phyloP scores from a whole-genome alignment of 495 filamentous ascomycete genomes.

The Neurospora africana region DNA sequence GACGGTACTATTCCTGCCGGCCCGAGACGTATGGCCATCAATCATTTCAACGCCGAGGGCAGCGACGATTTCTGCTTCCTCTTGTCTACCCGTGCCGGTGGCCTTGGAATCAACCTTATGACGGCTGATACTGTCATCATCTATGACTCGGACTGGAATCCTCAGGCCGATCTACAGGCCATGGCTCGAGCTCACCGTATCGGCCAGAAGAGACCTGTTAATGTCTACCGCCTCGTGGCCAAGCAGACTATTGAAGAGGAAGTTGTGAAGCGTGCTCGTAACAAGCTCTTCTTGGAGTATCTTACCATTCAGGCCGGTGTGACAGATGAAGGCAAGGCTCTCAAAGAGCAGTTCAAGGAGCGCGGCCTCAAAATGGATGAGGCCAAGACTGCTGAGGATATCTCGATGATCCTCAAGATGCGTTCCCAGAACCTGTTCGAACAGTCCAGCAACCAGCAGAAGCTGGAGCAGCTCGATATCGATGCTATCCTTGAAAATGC shows the following conservation, averaged over 20 bases:
- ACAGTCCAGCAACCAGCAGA: slow-evolving; percentile 88
- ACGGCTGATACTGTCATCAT: slow-evolving; percentile 96
- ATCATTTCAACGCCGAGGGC: slow-evolving; percentile 91
- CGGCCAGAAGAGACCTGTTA: slow-evolving; percentile 90
- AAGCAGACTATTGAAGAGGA: slow-evolving; percentile 99
- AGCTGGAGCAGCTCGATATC: slow-evolving; percentile 96
- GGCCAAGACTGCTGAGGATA: slow-evolving; percentile 79
- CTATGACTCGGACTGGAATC: slow-evolving; percentile 99
- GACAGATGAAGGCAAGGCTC: slow-evolving; percentile 79
- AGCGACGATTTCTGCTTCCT: slow-evolving; percentile 96
- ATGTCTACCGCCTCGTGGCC: slow-evolving; percentile 86
- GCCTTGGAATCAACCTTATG: slow-evolving; percentile 97
- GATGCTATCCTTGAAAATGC: slow-evolving; percentile 93
- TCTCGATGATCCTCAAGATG: slow-evolving; percentile 84
- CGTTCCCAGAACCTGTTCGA: slow-evolving; percentile 96
- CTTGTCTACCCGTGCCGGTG: slow-evolving; percentile 88
- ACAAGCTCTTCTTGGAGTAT: slow-evolving; percentile 97
- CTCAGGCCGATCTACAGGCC: slow-evolving; percentile 93
- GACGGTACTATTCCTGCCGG: slow-evolving; percentile 88
- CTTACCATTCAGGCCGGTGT: slow-evolving; percentile 95
- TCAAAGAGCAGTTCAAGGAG: slow-evolving; percentile 46
- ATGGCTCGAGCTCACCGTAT: slow-evolving; percentile 98
- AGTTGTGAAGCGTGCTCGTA: slow-evolving; percentile 85
- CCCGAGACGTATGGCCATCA: slow-evolving; percentile 80
- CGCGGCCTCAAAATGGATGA: slow-evolving; percentile 51